Evolutionary conservation across 352 stramenopile species (phyloP).

Genomic region (Pythium dissotocum): DNA sequence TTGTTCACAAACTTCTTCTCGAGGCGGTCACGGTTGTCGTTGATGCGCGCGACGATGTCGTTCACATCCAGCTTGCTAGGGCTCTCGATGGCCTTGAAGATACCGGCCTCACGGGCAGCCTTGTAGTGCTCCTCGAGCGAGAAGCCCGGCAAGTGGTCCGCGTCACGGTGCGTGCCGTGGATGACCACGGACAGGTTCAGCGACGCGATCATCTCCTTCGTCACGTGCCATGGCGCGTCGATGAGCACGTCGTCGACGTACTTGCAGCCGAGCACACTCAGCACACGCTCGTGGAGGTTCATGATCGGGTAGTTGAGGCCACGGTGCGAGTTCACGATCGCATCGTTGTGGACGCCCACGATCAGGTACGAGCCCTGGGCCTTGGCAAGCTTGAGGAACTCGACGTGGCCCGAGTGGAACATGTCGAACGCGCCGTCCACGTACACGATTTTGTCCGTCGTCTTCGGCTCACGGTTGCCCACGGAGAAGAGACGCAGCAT

Average conservation of each 20-base stretch:
- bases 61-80: slow-evolving; percentile 79
- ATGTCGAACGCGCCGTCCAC: slow-evolving; percentile 99
- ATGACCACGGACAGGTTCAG: slow-evolving; percentile 86
- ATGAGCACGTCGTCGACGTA: slow-evolving; percentile 99
- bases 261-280: slow-evolving; percentile 95
- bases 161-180: slow-evolving; percentile 85
- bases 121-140: slow-evolving; percentile 83
- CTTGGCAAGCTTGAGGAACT: slow-evolving; percentile 94
- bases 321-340: slow-evolving; percentile 87
- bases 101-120: slow-evolving; percentile 71
- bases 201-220: slow-evolving; percentile 95
- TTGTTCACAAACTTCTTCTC: slow-evolving; percentile 94
- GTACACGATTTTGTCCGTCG: slow-evolving; percentile 95
- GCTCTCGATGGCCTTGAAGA: slow-evolving; percentile 81
- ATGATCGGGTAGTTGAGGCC: slow-evolving; percentile 96
- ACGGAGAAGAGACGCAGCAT: slow-evolving; percentile 93
- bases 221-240: slow-evolving; percentile 95
- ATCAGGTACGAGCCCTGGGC: slow-evolving; percentile 95
- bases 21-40: slow-evolving; percentile 88
- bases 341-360: slow-evolving; percentile 96
- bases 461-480: slow-evolving; percentile 86
- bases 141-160: slow-evolving; percentile 54
- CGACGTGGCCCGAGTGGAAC: slow-evolving; percentile 98
- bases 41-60: slow-evolving; percentile 89
- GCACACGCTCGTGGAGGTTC: slow-evolving; percentile 97